A percentile compares a stretch with the other conserved stretches of the same genome.
phyloP scores from a whole-genome alignment of 176 grass and related monocot genomes.

The Aegilops bicornis region DNA sequence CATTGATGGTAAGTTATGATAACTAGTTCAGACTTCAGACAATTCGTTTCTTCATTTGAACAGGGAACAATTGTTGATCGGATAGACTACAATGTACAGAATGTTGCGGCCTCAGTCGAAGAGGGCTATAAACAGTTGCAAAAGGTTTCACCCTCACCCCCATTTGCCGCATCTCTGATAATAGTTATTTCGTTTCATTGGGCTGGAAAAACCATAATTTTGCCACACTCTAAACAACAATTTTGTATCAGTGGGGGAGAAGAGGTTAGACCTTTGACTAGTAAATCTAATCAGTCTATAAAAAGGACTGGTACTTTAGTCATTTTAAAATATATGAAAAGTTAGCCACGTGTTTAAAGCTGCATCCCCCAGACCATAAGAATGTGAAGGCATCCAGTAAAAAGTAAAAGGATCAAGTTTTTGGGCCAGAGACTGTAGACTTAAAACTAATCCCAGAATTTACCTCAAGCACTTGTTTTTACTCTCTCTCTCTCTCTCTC shows the following conservation, averaged over 20 bases:
- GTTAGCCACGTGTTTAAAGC: not conserved
- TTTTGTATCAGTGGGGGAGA: not conserved
- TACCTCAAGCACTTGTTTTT: constrained; percentile 29
- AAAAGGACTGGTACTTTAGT: not conserved
- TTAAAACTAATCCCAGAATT: constrained; percentile 9
- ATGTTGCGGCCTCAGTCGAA: constrained; percentile 81
- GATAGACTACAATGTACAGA: constrained; percentile 94
- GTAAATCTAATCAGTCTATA: not conserved
- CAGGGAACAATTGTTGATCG: constrained; percentile 94
- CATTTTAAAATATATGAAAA: not conserved
- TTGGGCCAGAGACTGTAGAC: not conserved
- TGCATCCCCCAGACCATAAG: not conserved
- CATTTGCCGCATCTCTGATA: not conserved
- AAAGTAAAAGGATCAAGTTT: not conserved
- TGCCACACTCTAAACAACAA: not conserved
- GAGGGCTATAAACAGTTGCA: constrained; percentile 89
- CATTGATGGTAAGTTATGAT: constrained; percentile 6
- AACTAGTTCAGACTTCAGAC: constrained; percentile 13
- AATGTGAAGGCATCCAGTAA: not conserved
- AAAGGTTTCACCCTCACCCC: constrained; percentile 50
- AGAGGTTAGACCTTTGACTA: not conserved
- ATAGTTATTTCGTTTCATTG: not conserved
- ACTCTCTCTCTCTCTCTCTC: not conserved
- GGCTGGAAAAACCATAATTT: not conserved
- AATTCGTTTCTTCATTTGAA: constrained; percentile 27